These are phyloP conservation scores for Pleurotus pulmonarius DNA, from an alignment of 768 basidiomycete genomes.

Conservation along the genomic window DNA sequence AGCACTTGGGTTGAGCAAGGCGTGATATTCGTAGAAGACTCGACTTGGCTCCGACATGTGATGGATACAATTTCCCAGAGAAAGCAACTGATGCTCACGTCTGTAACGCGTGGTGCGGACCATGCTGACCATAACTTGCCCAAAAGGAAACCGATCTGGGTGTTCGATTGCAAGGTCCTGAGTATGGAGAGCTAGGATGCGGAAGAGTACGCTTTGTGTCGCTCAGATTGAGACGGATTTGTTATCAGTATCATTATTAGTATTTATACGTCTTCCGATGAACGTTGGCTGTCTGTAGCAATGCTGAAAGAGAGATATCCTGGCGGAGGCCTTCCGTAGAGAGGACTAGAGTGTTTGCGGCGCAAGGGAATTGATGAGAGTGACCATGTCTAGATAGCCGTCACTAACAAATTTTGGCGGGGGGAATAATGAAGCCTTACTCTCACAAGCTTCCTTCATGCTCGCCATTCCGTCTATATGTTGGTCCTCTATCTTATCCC, in stretches of 20 bases:
- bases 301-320: neutral
- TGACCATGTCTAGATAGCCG: neutral
- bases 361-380: neutral
- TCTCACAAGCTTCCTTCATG: constrained; percentile 4
- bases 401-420: too few species aligned
- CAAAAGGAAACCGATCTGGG: constrained; percentile 9
- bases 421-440: neutral
- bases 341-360: neutral
- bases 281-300: neutral
- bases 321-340: neutral
- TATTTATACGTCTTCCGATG: neutral
- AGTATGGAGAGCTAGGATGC: neutral
- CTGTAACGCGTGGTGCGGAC: neutral
- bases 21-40: constrained; percentile 33
- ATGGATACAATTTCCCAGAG: constrained; percentile 10
- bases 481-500: neutral
- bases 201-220: neutral
- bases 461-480: neutral
- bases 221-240: neutral
- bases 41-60: constrained; percentile 12
- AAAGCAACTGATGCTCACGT: neutral
- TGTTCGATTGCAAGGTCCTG: constrained; percentile 9
- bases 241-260: neutral
- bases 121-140: neutral
- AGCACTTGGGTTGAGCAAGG: constrained; percentile 22